Evolutionary conservation across 2,329 filamentous ascomycete genomes (phyloP), one percentile per base, ranked within the genome.

Genomic region (Verticillium nonalfalfae): DNA sequence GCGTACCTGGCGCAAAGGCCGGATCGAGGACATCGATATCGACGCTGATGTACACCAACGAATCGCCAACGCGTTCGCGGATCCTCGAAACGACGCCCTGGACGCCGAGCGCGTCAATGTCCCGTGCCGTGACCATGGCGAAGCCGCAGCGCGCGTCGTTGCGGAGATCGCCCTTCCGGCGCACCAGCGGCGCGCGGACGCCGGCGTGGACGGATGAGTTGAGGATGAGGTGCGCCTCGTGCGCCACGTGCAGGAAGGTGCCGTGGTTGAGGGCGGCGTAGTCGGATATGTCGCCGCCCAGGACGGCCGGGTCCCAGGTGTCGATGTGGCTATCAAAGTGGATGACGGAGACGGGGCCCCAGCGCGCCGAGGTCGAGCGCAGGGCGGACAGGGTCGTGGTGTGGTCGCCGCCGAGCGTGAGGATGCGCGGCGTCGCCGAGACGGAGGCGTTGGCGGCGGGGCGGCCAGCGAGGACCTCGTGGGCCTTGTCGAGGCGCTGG

Each of bases 11-110:
- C 9, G 86, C 86, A 58, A 76, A 75, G 0, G 77, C 88, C 0
- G 90, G 90, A 72, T 94, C 90, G 56, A 94, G 79, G 0, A 93
- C 90, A 73, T 94, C 90, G 66, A 93, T 93, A 70, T 94, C 90
- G 15, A 94, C 85, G 61, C 84, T 89, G 31, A 94, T 78, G 68
- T 94, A 94, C 13, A 87, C 84, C 55, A 77, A 81, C 1, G 79
- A 78, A 14, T 77, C 76, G 1, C 74, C 74, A 0, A 86, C 81
- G 9, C 84, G 76, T 2, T 79, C 70, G 68, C 90, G 78, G 65
- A 94, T 90, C 50, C 74, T 76, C 11, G 85, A 75, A 2, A 91
- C 82, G 45, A 94, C 76, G 0, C 88, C 90, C 38, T 80, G 77
- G 0, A 82, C 76, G 3, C 90, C 90, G 40, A 91, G 72, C 15